Evolutionary conservation across 768 basidiomycete genomes (phyloP).

Genomic region (Lactifluus subvellereus): DNA sequence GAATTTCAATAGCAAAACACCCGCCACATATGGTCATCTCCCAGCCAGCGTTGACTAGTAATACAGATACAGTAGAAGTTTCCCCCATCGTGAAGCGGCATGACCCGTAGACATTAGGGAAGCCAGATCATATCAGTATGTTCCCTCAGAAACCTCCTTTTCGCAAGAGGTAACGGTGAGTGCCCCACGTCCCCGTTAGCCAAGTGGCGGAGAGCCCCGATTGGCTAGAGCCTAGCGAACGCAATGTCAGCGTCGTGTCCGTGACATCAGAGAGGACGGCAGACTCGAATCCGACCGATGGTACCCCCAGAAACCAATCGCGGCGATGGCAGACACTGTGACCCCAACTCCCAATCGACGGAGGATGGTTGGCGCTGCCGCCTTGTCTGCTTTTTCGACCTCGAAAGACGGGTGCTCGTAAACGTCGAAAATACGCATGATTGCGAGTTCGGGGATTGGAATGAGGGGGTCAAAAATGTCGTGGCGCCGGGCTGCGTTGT

Average conservation of each 20-base stretch:
- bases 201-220: background rate
- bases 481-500: background rate
- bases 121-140: background rate
- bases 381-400: constrained; percentile 11
- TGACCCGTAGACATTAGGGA: background rate
- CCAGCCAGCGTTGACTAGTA: background rate
- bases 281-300: constrained; percentile 17
- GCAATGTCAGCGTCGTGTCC: background rate
- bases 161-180: background rate
- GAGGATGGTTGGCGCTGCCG: constrained; percentile 2
- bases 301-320: constrained; percentile 22
- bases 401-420: constrained; percentile 26
- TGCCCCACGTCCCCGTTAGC: background rate
- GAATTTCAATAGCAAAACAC: background rate
- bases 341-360: constrained; percentile 20
- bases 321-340: constrained; percentile 16
- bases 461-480: background rate
- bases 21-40: background rate
- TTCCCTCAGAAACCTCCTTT: constrained; percentile 1
- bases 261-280: background rate
- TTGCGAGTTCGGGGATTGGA: background rate
- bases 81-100: background rate
- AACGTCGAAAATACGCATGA: constrained; percentile 23
- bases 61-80: constrained; percentile 4
- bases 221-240: background rate